These are phyloP conservation scores for Pascua sp. DNA, from an alignment of 1,284 basidiomycete genomes.

Conservation along the genomic window DNA sequence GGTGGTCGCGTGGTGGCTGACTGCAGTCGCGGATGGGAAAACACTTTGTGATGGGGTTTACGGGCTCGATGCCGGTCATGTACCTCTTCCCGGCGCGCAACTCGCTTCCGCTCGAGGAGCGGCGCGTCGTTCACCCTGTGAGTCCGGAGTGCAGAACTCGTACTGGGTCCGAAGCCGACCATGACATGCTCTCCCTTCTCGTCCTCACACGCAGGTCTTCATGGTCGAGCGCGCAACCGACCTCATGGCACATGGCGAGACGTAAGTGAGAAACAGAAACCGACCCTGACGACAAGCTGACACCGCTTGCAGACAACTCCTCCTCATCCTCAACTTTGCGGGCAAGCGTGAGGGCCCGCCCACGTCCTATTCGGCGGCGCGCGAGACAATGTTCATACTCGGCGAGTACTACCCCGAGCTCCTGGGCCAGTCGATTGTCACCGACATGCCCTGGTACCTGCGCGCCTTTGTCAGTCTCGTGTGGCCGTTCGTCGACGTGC, in stretches of 20 bases:
- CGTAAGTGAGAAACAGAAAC: background rate
- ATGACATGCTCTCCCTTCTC: background rate
- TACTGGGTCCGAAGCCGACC: background rate
- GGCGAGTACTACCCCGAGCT: slow-evolving; percentile 35
- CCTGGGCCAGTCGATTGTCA: slow-evolving; percentile 31
- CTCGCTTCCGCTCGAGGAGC: slow-evolving; percentile 24
- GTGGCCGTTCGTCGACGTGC: slow-evolving; percentile 44
- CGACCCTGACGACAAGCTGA: background rate
- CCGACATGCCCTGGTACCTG: slow-evolving; percentile 39
- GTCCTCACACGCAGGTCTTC: slow-evolving; percentile 26
- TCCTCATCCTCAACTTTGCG: slow-evolving; percentile 41
- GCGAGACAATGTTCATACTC: slow-evolving; percentile 27
- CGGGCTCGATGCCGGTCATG: slow-evolving; percentile 26
- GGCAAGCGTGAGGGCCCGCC: slow-evolving; percentile 40
- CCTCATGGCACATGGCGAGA: slow-evolving; percentile 37
- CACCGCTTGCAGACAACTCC: slow-evolving; percentile 19
- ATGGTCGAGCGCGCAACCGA: slow-evolving; percentile 42
- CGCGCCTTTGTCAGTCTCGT: slow-evolving; percentile 39
- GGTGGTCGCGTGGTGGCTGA: background rate
- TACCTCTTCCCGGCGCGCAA: slow-evolving; percentile 38
- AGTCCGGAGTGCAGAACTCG: no score
- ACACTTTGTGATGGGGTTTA: slow-evolving; percentile 34
- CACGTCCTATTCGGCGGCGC: slow-evolving; percentile 26
- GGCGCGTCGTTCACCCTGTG: slow-evolving; percentile 3
- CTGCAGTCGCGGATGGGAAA: slow-evolving; percentile 30